A percentile compares a stretch with the other conserved stretches of the same genome.
Conservation (phyloP, 768 basidiomycete species). For the Obba rivulosa region DNA sequence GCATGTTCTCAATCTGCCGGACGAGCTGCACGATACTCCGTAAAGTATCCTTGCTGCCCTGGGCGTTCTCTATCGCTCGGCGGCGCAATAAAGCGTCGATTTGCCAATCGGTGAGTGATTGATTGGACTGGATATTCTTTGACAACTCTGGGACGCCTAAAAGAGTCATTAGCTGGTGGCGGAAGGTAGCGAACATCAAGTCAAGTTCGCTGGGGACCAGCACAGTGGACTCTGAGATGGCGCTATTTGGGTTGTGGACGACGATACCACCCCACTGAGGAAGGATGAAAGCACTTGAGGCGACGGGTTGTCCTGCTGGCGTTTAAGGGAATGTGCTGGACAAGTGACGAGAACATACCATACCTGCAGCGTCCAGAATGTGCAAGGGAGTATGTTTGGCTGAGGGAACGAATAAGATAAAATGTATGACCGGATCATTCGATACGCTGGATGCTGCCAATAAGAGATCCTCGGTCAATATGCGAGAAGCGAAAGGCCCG, state of each 20-base stretch:
- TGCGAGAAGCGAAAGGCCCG: no score
- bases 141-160: constrained; percentile 73
- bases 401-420: constrained; percentile 85
- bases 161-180: constrained; percentile 68
- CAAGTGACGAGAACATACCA: no score
- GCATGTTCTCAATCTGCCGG: constrained; percentile 87
- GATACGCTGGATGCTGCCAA: constrained; percentile 81
- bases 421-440: constrained; percentile 91
- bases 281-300: constrained; percentile 71
- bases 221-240: constrained; percentile 23
- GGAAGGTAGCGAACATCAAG: constrained; percentile 57
- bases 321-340: not conserved
- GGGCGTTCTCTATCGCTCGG: constrained; percentile 64
- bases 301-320: constrained; percentile 38
- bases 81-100: constrained; percentile 70
- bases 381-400: constrained; percentile 59
- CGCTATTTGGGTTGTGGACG: constrained; percentile 53
- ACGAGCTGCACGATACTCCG: constrained; percentile 81
- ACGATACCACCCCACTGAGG: constrained; percentile 94
- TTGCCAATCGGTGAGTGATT: constrained; percentile 64
- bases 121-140: constrained; percentile 30
- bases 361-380: constrained; percentile 55
- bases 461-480: no score
- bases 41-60: constrained; percentile 68
- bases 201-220: constrained; percentile 43